Percentiles rank a stretch among this genome's conserved stretches.
These are phyloP conservation scores for Borealophlyctis nickersoniae DNA, from an alignment of 192 early-diverging fungal genomes.

Conservation along the genomic window DNA sequence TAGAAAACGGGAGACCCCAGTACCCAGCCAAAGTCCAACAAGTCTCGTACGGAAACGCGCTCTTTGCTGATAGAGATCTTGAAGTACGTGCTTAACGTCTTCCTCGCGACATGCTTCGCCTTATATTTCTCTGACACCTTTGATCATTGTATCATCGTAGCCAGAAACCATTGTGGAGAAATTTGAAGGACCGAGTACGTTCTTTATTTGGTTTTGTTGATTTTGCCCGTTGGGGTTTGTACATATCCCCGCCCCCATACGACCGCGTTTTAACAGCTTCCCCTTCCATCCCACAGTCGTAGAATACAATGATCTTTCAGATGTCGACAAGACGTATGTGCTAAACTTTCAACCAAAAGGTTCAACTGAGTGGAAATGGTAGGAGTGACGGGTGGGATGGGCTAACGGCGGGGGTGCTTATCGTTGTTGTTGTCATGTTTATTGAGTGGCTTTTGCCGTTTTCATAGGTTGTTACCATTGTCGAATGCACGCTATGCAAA, in stretches of 20 bases:
- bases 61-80: constrained; percentile 29
- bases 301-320: constrained; percentile 29
- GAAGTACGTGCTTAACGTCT: constrained; percentile 5
- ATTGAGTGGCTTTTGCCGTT: background rate
- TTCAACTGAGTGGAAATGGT: constrained; percentile 38
- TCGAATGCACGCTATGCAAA: constrained; percentile 39
- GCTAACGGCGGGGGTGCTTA: no score
- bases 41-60: constrained; percentile 27
- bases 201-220: no score
- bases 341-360: constrained; percentile 29
- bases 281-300: constrained; percentile 18
- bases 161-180: constrained; percentile 36
- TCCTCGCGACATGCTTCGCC: background rate
- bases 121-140: background rate
- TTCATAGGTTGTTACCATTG: constrained; percentile 25
- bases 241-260: background rate
- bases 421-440: background rate
- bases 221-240: no score
- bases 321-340: constrained; percentile 38
- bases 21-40: constrained; percentile 21
- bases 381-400: background rate
- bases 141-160: background rate
- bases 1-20: no score
- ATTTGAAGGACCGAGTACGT: constrained; percentile 31
- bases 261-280: background rate